phyloP scores from a whole-genome alignment of 139 green algal species.

The Nannochloris sp. region DNA sequence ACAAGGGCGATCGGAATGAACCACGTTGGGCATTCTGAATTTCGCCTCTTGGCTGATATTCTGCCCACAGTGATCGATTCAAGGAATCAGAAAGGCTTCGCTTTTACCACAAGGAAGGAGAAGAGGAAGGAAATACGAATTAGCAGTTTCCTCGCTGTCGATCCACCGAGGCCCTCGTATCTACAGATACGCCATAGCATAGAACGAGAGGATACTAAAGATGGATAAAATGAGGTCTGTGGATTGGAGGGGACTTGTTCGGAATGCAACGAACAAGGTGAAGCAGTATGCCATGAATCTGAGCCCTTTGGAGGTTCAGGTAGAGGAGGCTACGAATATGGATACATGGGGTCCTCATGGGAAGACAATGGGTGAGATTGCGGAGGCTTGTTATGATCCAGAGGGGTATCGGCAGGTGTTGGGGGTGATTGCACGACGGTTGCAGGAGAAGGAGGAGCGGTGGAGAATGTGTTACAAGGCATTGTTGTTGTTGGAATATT shows the following conservation, averaged over 20 bases:
- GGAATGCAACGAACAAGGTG: slow-evolving; percentile 38
- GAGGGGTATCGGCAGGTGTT: slow-evolving; percentile 79
- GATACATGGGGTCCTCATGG: slow-evolving; percentile 85
- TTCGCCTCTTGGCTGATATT: too few relatives aligned
- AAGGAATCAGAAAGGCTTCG: too few relatives aligned
- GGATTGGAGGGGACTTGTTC: slow-evolving; percentile 33
- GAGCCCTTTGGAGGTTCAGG: slow-evolving; percentile 65
- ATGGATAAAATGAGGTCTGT: slow-evolving; percentile 30
- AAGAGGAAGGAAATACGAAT: too few relatives aligned
- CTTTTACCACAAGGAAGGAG: too few relatives aligned
- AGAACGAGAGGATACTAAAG: background rate
- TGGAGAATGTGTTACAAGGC: slow-evolving; percentile 91
- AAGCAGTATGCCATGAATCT: slow-evolving; percentile 63
- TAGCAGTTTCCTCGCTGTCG: too few relatives aligned
- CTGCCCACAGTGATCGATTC: too few relatives aligned
- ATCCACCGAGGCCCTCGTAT: background rate
- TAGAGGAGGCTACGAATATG: slow-evolving; percentile 78
- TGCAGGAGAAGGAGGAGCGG: slow-evolving; percentile 70
- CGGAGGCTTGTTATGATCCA: slow-evolving; percentile 51
- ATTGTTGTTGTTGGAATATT: slow-evolving; percentile 79
- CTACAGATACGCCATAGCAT: background rate
- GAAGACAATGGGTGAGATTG: slow-evolving; percentile 77
- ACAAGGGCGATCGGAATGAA: too few relatives aligned
- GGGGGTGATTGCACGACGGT: slow-evolving; percentile 55
- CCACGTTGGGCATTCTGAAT: too few relatives aligned